These are phyloP conservation scores for Boletus barrowsii DNA, from an alignment of 768 basidiomycete genomes.

Conservation along the genomic window DNA sequence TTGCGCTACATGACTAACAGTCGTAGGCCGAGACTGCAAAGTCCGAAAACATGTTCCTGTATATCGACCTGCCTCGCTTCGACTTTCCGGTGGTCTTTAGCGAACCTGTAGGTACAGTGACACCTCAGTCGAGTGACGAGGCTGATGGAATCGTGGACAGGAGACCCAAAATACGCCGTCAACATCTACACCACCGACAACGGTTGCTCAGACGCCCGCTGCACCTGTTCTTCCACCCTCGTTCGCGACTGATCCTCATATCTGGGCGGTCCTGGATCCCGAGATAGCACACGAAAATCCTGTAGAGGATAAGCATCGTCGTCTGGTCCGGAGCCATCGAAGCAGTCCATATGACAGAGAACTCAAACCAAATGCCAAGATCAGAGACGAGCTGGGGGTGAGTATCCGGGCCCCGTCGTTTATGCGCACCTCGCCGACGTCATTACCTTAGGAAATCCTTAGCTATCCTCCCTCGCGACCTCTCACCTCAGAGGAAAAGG, in stretches of 20 bases:
- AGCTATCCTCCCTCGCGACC: constrained; percentile 87
- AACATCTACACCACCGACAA: constrained; percentile 40
- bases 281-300: constrained; percentile 92
- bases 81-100: constrained; percentile 97
- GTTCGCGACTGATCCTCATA: constrained; percentile 60
- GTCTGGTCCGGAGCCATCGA: constrained; percentile 90
- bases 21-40: constrained; percentile 85
- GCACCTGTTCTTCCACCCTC: constrained; percentile 42
- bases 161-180: constrained; percentile 41
- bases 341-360: constrained; percentile 94
- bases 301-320: constrained; percentile 94
- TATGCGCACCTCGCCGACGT: not conserved
- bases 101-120: constrained; percentile 61
- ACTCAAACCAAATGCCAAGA: constrained; percentile 94
- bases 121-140: not conserved
- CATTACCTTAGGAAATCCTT: constrained; percentile 68
- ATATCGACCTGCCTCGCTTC: constrained; percentile 93
- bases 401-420: constrained; percentile 22
- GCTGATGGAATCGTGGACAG: constrained; percentile 23
- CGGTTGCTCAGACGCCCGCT: constrained; percentile 40
- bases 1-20: not conserved
- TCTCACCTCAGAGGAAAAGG: constrained; percentile 89
- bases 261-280: constrained; percentile 91
- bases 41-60: constrained; percentile 92
- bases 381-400: constrained; percentile 89